Conservation (phyloP, 1,284 basidiomycete species). For the Lentinula novae-zelandiae region DNA sequence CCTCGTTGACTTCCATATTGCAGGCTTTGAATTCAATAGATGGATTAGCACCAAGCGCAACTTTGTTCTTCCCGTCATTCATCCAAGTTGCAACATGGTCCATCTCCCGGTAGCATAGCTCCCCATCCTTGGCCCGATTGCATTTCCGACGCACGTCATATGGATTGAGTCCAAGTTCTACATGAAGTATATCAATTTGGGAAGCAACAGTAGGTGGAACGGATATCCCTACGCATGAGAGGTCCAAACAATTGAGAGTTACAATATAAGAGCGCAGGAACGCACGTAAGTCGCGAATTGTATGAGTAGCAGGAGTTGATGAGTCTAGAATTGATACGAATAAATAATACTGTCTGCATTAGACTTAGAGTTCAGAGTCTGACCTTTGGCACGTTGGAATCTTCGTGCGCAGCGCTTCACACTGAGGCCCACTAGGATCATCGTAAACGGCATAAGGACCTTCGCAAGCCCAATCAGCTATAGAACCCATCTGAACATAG, state of each 20-base stretch:
- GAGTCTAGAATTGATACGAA: conserved; percentile 69
- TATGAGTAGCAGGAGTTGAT: conserved; percentile 62
- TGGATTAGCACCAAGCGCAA: conserved; percentile 69
- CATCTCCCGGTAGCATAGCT: conserved; percentile 77
- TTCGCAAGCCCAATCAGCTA: conserved; percentile 82
- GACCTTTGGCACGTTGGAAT: conserved; percentile 40
- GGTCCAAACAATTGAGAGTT: conserved; percentile 53
- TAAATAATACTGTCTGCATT: background rate
- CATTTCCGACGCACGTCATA: conserved; percentile 86
- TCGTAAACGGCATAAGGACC: conserved; percentile 73
- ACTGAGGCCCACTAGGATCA: conserved; percentile 66
- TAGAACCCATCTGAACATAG: conserved; percentile 65
- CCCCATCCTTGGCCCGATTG: conserved; percentile 66
- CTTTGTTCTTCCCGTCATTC: conserved; percentile 69
- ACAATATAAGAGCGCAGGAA: conserved; percentile 62
- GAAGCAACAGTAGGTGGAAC: background rate
- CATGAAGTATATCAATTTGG: background rate
- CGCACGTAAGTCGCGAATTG: conserved; percentile 55
- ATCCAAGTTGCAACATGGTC: conserved; percentile 78
- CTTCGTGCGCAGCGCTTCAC: conserved; percentile 58
- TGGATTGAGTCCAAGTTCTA: conserved; percentile 65
- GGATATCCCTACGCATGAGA: conserved; percentile 49
- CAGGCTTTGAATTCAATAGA: conserved; percentile 62
- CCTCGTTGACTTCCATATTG: conserved; percentile 64
- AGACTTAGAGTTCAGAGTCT: background rate